Evolutionary conservation across 139 green algal species (phyloP).

Genomic region (Micractinium conductrix): DNA sequence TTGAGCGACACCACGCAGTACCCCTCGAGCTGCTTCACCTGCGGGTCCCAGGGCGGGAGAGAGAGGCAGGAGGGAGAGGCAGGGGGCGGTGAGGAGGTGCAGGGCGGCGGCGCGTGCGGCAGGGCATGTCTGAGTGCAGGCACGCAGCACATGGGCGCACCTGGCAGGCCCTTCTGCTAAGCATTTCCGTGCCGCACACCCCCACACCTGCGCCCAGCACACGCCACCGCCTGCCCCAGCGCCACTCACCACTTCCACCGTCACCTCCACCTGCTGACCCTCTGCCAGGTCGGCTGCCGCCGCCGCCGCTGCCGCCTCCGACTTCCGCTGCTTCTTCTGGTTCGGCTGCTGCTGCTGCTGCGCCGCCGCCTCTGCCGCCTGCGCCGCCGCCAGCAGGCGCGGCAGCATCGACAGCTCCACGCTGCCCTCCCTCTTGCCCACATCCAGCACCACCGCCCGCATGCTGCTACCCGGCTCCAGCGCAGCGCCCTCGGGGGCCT

Average conservation of each 20-base stretch:
- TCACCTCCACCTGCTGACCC: slow-evolving; percentile 9
- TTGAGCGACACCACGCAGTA: slow-evolving; percentile 74
- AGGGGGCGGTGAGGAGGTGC: slow-evolving; percentile 21
- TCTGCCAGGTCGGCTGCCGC: slow-evolving; percentile 6
- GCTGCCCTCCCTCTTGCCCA: slow-evolving; percentile 71
- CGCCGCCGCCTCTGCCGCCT: neutral
- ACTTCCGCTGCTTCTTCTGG: slow-evolving; percentile 49
- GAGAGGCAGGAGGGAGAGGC: neutral
- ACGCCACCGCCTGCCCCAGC: neutral
- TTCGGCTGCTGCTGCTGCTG: slow-evolving; percentile 2
- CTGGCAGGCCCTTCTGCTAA: no score
- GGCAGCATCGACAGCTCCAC: slow-evolving; percentile 71
- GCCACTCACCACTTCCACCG: slow-evolving; percentile 17
- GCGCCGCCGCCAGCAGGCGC: slow-evolving; percentile 27
- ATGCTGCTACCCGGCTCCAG: slow-evolving; percentile 16
- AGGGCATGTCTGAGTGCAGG: no score
- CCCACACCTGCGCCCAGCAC: no score
- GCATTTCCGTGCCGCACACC: no score
- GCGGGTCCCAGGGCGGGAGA: neutral
- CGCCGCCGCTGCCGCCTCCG: slow-evolving; percentile 4
- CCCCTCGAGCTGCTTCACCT: slow-evolving; percentile 61
- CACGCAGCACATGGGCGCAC: neutral
- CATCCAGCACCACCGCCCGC: slow-evolving; percentile 71
- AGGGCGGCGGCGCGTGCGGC: neutral
- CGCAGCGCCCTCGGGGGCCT: neutral